Evolutionary conservation across 1,284 basidiomycete species (phyloP).

Genomic region (Fomitopsis pinicola): DNA sequence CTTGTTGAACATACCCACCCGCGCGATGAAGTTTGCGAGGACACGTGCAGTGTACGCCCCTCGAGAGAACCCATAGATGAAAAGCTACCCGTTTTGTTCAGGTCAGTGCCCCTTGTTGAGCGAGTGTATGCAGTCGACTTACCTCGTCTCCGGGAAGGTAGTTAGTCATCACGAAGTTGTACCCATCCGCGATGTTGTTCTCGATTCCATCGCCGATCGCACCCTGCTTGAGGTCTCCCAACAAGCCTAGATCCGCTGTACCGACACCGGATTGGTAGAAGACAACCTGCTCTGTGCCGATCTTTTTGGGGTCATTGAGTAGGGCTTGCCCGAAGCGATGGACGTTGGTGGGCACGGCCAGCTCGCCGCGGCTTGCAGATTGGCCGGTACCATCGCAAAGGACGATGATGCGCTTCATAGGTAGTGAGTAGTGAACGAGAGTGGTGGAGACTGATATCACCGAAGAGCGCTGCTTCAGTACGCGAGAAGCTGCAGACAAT

Average conservation of each 20-base stretch:
- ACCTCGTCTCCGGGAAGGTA: neutral
- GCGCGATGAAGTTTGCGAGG: neutral
- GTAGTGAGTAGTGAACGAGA: no score
- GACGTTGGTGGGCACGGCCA: neutral
- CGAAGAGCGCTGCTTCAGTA: no score
- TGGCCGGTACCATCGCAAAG: neutral
- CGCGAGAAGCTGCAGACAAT: no score
- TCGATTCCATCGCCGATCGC: neutral
- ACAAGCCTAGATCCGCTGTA: neutral
- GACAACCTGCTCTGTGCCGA: neutral
- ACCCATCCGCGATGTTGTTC: neutral
- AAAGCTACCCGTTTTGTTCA: neutral
- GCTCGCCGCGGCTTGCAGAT: neutral
- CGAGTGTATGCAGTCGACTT: neutral
- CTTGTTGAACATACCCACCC: neutral
- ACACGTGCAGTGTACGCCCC: neutral
- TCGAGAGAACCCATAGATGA: neutral
- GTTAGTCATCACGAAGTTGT: neutral
- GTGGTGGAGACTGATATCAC: no score
- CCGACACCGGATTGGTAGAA: neutral
- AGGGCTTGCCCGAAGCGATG: neutral
- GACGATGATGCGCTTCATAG: neutral
- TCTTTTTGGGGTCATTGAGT: neutral
- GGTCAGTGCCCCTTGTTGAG: neutral
- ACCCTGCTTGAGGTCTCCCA: neutral